Base-by-base conservation (phyloP, 2,329 filamentous ascomycete species). In the Colletotrichum endophyticum region DNA sequence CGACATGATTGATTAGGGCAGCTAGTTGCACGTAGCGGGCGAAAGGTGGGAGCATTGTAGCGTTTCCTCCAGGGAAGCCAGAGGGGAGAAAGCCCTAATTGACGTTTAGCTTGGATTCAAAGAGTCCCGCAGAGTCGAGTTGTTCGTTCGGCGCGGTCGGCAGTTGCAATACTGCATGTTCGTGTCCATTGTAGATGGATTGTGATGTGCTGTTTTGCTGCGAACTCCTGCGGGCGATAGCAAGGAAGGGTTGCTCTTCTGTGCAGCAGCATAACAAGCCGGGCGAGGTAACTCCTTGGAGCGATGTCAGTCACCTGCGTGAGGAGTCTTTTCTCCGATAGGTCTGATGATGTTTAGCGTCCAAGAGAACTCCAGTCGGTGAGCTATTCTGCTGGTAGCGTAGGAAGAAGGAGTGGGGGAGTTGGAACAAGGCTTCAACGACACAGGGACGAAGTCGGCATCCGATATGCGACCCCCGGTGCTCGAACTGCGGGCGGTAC, bases 171-270 rank as follows among this genome's bases (percentile, higher is more conserved):
- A 32, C 28, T 56, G 19, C 19, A 25, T 32, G 34, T 27, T 64
- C 28, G 56, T 27, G 25, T 59, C 49, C 25, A 67, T 19, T 63
- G 56, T n/a, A 36, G 13, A 22, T 53, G 70, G 30, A 22, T 32
- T 39, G 53, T 61, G 49, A 69, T 27, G 53, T 61, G 39, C n/a
- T 57, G 36, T 57, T 32, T 61, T 68, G 70, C 70, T 74, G 74
- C 70, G 70, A 76, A 76, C 71, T 68, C 71, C 70, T 76, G 74
- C 71, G 61, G 57, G 71, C 64, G 16, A 36, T 59, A n/a, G 61
- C 56, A 39, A 66, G 70, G 56, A 64, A 64, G 25, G 25, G 25
- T 27, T 61, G 68, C 12, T 25, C 63, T 39, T 44, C 9, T 53
- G 12, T 34, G 61, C 30, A 39, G 30, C 15, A 36, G 61, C 68